phyloP scores from a whole-genome alignment of 371 early-diverging fungal species.

The Lichtheimia ramosa region DNA sequence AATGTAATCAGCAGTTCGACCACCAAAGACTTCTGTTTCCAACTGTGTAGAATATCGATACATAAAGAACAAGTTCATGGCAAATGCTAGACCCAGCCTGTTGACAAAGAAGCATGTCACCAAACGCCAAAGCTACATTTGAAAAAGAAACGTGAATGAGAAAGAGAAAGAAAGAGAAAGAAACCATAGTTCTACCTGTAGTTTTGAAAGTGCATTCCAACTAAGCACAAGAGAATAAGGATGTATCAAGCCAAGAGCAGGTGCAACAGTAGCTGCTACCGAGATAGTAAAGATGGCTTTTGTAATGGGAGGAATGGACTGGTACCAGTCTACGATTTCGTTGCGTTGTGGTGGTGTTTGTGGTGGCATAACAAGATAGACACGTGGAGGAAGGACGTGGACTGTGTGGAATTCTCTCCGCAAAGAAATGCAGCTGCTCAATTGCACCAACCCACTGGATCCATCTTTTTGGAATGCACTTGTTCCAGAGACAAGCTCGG shows the following conservation, averaged over 20 bases:
- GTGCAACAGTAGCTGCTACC: slow-evolving; percentile 48
- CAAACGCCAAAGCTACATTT: slow-evolving; percentile 73
- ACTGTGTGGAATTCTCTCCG: no score
- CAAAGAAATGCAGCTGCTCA: no score
- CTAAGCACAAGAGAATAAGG: slow-evolving; percentile 38
- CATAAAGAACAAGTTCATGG: slow-evolving; percentile 73
- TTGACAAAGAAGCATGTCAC: slow-evolving; percentile 69
- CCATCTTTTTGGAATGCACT: no score
- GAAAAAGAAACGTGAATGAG: neutral
- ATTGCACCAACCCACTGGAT: no score
- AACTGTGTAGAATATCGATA: slow-evolving; percentile 73
- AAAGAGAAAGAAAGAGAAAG: neutral
- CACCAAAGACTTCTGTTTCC: slow-evolving; percentile 69
- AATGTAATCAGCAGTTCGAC: slow-evolving; percentile 79
- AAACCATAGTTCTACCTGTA: slow-evolving; percentile 17
- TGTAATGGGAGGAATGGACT: slow-evolving; percentile 66
- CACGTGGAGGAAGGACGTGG: no score
- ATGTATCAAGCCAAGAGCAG: slow-evolving; percentile 42
- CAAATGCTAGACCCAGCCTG: slow-evolving; percentile 54
- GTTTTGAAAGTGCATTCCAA: slow-evolving; percentile 38
- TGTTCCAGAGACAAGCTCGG: no score
- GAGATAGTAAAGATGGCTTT: slow-evolving; percentile 57
- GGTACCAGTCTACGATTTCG: slow-evolving; percentile 55
- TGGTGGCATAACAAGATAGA: slow-evolving; percentile 14
- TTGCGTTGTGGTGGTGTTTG: slow-evolving; percentile 20